These are phyloP conservation scores for Chrysochromulina parva DNA, from an alignment of 78 protist species.

Conservation along the genomic window DNA sequence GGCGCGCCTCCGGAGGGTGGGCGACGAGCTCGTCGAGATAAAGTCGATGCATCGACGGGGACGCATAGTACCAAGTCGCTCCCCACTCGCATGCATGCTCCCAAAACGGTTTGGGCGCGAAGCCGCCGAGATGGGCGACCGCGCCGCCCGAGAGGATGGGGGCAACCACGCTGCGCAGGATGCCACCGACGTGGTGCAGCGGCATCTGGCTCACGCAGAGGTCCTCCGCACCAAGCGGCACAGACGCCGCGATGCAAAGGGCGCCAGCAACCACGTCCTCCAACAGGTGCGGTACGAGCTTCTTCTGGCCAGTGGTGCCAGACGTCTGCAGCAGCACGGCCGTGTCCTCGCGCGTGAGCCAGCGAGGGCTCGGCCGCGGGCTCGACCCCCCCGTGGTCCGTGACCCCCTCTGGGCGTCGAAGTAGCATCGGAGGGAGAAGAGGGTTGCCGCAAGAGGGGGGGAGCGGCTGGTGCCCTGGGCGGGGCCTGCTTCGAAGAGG, in stretches of 20 bases:
- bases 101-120: background rate
- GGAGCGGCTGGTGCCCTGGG: background rate
- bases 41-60: background rate
- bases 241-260: background rate
- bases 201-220: background rate
- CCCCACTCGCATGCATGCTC: too few species aligned
- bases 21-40: background rate
- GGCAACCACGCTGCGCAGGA: background rate
- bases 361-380: too few species aligned
- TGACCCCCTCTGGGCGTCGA: too few species aligned
- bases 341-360: background rate
- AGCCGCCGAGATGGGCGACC: background rate
- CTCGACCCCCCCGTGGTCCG: background rate
- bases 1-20: background rate
- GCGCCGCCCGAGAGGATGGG: background rate
- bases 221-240: background rate
- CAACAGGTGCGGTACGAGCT: background rate
- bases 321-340: background rate
- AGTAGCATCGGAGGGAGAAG: too few species aligned
- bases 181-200: conserved; percentile 8
- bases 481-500: background rate
- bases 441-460: background rate
- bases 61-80: background rate
- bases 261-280: background rate
- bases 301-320: background rate